Evolutionary conservation across 2,329 filamentous ascomycete species (phyloP), one percentile per base, ranked within the genome.

Genomic region (Ascocoryne sarcoides): DNA sequence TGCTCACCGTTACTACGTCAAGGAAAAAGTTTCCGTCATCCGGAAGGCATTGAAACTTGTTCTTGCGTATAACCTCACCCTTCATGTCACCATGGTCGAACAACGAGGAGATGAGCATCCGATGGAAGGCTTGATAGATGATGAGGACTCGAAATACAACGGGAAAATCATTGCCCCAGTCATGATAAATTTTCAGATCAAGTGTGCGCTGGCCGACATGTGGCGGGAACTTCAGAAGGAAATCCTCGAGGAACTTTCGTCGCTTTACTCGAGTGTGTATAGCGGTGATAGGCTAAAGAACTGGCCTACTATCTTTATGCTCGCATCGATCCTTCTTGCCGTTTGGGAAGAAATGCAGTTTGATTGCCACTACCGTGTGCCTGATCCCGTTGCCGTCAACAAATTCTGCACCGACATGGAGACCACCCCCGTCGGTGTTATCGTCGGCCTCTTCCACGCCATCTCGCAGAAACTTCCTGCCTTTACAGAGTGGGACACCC

Each of bases 151-250:
- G 51, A 92, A 86, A 61, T 95, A 83, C 71, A 82, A 76, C 55
- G 89, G 89, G 58, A 90, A 90, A 70, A 89, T 83, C 26, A 80
- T 95, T 48, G 90, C 90, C 12, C 90, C 90, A 10, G 89, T 95
- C 60, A 94, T 96, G 89, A 93, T 96, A 76, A 96, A 95, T 71
- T 95, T 95, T 76, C 87, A 95, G 69, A 88, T 96, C 71, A 96
- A 96, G 75, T 92, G 85, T 57, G 89, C 89, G 40, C 81, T 96
- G 67, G 90, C 89, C 51, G 88, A 93, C 58, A 93, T 95, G 86
- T 96, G 90, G 90, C 88, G 90, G 50, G 89, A 95, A 64, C 72
- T 96, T 43, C 89, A 95, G 63, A 94, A 93, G 69, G 90, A 95
- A 55, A 88, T 95, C 28, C 73, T 96, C 2, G 89, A 94, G 67